Evolutionary conservation across 371 early-diverging fungal genomes (phyloP).

Genomic region (Mortierella sp.): DNA sequence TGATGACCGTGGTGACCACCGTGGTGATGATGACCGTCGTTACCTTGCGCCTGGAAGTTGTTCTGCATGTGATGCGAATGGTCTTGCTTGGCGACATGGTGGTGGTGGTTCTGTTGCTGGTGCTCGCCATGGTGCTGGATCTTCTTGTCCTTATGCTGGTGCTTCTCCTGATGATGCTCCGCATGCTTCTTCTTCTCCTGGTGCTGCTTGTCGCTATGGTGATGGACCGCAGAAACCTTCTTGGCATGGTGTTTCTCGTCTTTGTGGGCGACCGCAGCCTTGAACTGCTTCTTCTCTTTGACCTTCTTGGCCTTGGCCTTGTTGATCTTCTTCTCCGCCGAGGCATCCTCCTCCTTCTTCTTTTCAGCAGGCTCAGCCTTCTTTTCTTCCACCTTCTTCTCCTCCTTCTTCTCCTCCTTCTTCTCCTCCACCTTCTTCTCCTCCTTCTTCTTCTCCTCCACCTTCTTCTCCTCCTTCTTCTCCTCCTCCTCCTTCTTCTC

Average conservation of each 20-base stretch:
- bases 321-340: background rate
- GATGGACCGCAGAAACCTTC: background rate
- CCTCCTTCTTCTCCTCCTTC: background rate
- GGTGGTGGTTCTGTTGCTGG: constrained; percentile 11
- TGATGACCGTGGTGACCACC: constrained; percentile 15
- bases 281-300: constrained; percentile 2
- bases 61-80: background rate
- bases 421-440: constrained; percentile 6
- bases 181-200: background rate
- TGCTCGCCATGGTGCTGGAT: constrained; percentile 4
- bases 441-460: background rate
- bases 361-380: background rate
- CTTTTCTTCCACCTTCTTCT: constrained; percentile 3
- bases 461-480: background rate
- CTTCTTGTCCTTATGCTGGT: constrained; percentile 1
- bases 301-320: background rate
- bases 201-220: background rate
- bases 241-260: constrained; percentile 1
- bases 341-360: constrained; percentile 2
- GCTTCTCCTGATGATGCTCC: constrained; percentile 1
- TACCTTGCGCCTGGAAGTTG: background rate
- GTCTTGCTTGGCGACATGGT: constrained; percentile 5
- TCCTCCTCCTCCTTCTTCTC: background rate
- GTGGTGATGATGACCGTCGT: background rate
- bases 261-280: constrained; percentile 1